Percentiles rank a stretch among this genome's conserved stretches.
Conservation (phyloP, 225 moss, liverwort and hornwort genomes). For the Anthoceros angustus region DNA sequence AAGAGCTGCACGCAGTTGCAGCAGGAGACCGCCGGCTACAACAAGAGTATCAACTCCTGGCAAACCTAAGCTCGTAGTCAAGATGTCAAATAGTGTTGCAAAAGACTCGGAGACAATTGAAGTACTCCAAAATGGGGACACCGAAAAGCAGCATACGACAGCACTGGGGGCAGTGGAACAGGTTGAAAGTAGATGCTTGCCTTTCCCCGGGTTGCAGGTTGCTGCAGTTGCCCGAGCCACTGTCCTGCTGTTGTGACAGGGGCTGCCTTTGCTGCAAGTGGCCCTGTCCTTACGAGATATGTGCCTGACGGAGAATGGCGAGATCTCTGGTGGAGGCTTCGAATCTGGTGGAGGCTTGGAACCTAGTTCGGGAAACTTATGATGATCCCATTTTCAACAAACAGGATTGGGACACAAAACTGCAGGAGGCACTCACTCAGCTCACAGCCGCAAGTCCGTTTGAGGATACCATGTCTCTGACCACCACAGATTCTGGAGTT, state of each 20-base stretch:
- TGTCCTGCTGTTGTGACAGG: background rate
- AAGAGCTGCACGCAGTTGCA: no score
- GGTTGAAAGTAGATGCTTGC: background rate
- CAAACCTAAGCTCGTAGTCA: background rate
- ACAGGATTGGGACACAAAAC: slow-evolving; percentile 88
- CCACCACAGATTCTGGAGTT: background rate
- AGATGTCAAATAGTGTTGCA: background rate
- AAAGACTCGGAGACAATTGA: background rate
- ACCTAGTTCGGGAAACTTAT: slow-evolving; percentile 81
- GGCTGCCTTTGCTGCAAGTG: background rate
- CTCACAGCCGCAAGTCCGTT: background rate
- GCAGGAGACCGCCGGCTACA: no score
- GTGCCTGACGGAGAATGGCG: slow-evolving; percentile 43
- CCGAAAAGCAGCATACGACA: background rate
- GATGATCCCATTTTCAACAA: slow-evolving; percentile 89
- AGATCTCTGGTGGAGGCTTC: slow-evolving; percentile 14
- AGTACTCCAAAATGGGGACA: background rate
- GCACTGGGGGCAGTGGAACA: background rate
- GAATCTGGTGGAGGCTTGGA: slow-evolving; percentile 79
- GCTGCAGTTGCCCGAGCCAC: background rate
- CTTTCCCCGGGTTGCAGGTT: background rate
- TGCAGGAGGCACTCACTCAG: slow-evolving; percentile 35
- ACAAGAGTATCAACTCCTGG: no score
- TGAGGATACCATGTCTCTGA: background rate
- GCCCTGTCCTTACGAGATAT: background rate